These are phyloP conservation scores for Candida ovalis DNA, from an alignment of 805 yeast genomes.

Conservation along the genomic window DNA sequence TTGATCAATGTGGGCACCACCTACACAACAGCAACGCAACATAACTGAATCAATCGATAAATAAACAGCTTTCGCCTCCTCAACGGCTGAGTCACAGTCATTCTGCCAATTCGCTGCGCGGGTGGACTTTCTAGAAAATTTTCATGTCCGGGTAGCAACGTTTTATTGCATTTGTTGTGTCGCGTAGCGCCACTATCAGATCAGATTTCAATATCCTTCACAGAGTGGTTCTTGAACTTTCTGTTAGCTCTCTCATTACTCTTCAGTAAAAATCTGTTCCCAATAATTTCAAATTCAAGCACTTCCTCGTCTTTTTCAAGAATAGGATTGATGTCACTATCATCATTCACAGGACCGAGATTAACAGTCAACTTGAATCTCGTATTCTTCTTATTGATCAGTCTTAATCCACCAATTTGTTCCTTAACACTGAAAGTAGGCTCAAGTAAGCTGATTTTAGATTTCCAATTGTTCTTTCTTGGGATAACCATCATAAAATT, in stretches of 20 bases:
- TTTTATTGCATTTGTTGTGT: neutral
- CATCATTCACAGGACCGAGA: constrained; percentile 23
- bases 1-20: too few species aligned
- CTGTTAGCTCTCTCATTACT: constrained; percentile 78
- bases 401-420: constrained; percentile 57
- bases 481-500: constrained; percentile 61
- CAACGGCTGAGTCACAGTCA: neutral
- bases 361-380: constrained; percentile 53
- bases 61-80: neutral
- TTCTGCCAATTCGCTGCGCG: neutral
- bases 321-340: neutral
- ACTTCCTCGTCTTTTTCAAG: constrained; percentile 31
- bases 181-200: neutral
- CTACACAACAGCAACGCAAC: too few species aligned
- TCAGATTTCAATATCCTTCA: constrained; percentile 30
- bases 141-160: neutral
- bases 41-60: neutral
- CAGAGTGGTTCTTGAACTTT: constrained; percentile 79
- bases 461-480: constrained; percentile 36
- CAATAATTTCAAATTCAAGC: constrained; percentile 63
- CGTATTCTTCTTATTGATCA: constrained; percentile 66
- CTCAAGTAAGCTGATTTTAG: constrained; percentile 12
- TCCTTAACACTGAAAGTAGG: constrained; percentile 25
- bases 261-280: constrained; percentile 73
- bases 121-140: neutral